Base-by-base conservation (phyloP, 1,284 basidiomycete genomes). In the Gymnopus androsaceus region DNA sequence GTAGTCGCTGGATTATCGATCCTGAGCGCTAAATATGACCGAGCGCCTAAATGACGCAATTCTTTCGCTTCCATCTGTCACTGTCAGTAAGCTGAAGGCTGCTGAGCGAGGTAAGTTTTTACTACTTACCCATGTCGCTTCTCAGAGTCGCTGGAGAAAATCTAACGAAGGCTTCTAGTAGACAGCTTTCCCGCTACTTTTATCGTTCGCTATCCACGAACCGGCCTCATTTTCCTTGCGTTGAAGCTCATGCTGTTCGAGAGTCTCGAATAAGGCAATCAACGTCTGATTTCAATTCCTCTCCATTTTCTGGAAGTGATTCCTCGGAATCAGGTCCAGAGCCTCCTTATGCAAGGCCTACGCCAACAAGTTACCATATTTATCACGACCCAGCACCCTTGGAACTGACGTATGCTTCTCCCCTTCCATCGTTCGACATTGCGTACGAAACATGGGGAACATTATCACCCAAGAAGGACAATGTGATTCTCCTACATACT, bases 361-460 rank as follows among this genome's bases (percentile, higher is more conserved):
- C 75, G 54, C 90, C 90, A 1, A 71, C 79, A 9, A 82, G 86
- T 0, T 92, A 92, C 75, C 72, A 79, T 38, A 69, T 79, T 25
- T 94, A 87, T 66, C 82, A 83, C 59, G 85, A 90, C 61, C 60
- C 73, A 0, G 64, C 72, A 1, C 83, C 90, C 0, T 78, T 98
- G 25, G 78, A 82, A 0, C 81, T 99, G 12, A 79, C 85, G 12
- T 98, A 98, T 74, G 77, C 85, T 0, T 70, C 79, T 0, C 75
- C 86, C 1, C 79, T 99, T 0, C 87, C 92, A 0, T 75, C 83
- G 15, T 93, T 94, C 65, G 84, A 93, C 61, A 79, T 99, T 54
- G 97, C 97, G 0, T 99, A 99, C 79, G 96, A 99, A 75, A 95
- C 96, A 0, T 99, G 97, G 97, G 96, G 96, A 2, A 84, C 82